Base-by-base conservation (phyloP, 164 flowering plant genomes). In the Pachysandra terminalis region DNA sequence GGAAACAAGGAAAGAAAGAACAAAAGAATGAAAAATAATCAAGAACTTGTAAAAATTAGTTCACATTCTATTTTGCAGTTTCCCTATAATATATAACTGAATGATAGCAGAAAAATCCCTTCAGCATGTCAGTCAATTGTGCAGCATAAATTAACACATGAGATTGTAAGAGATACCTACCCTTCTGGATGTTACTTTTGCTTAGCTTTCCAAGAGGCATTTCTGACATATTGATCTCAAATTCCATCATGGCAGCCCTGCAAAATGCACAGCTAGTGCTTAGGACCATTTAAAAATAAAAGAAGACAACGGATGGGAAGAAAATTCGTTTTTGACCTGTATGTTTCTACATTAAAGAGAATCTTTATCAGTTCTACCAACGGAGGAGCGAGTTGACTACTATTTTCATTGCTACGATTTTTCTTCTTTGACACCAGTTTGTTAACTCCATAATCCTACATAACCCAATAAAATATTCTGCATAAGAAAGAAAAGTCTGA, bases 151-250 rank as follows among this genome's bases (percentile, higher is more conserved):
- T 32, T 16, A 52, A 67, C 1, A 40, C 4, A 62, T 1, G 55
- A 62, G 6, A 56, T 59, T 27, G 51, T n/a, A 19, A n/a, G 26
- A 28, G 41, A 52, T 2, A 61, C 28, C 16, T 75, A 93, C 99
- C 99, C 71, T 86, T 84, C 71, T 88, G 92, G 66, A 96, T 93
- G 69, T 93, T 93, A 61, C 75, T 83, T 82, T 86, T 93, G 83
- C 99, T 96, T 68, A 96, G 86, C 72, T 91, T 96, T 67, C 98
- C 99, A 73, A 93, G 96, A 6, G 99, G 99, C 98, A 96, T 96
- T 79, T 96, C 97, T 27, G 93, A 80, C 97, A 96, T 79, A 77
- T 96, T 91, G 61, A 96, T 93, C 82, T 96, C 86, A 71, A 96
- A 96, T 60, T 93, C 99, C 95, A 90, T 81, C 97, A 96, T 90